These are phyloP conservation scores for Pinus taeda DNA, from an alignment of 75 land plant species.

Conservation along the genomic window DNA sequence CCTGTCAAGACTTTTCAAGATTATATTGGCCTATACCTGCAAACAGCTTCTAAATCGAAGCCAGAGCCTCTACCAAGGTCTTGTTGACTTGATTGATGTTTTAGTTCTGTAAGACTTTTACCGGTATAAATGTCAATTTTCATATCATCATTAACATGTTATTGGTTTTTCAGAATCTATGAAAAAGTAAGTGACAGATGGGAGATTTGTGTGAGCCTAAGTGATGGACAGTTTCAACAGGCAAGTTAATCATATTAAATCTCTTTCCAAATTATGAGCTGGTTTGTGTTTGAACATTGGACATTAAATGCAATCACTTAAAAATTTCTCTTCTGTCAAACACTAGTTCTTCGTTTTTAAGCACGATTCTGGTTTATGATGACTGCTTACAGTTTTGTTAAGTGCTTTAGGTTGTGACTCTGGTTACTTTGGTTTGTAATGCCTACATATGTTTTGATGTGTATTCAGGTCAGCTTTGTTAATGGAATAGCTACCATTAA, in stretches of 20 bases:
- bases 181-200: constrained; percentile 86
- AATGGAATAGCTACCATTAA: constrained; percentile 89
- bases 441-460: too few relatives aligned
- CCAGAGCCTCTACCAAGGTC: constrained; percentile 66
- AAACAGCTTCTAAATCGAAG: constrained; percentile 37
- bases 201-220: constrained; percentile 83
- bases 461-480: constrained; percentile 95
- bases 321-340: background rate
- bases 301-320: background rate
- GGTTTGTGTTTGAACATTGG: background rate
- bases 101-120: too few relatives aligned
- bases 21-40: constrained; percentile 76
- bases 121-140: too few relatives aligned
- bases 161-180: constrained; percentile 38
- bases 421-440: too few relatives aligned
- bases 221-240: constrained; percentile 99
- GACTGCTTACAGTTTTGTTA: too few relatives aligned
- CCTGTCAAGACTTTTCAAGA: constrained; percentile 78
- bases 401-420: too few relatives aligned
- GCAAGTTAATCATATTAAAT: constrained; percentile 21
- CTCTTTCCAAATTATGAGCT: background rate
- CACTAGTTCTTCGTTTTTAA: too few relatives aligned
- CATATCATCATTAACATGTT: background rate
- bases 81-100: background rate
- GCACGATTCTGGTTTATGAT: background rate